phyloP scores from a whole-genome alignment of 176 grass and related monocot species.

The Avena insularis region DNA sequence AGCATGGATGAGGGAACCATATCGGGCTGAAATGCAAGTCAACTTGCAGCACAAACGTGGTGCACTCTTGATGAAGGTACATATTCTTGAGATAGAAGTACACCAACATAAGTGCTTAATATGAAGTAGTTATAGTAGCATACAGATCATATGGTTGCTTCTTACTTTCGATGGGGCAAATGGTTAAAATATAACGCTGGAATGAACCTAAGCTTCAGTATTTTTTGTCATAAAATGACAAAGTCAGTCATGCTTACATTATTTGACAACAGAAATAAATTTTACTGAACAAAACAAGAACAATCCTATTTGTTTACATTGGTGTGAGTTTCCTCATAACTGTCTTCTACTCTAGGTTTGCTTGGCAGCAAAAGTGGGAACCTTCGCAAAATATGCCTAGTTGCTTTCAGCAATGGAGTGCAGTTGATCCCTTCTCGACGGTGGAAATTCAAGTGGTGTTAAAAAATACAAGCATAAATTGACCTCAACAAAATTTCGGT shows the following conservation, averaged over 20 bases:
- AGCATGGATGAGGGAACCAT: constrained; percentile 54
- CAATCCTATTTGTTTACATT: not conserved
- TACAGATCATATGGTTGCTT: not conserved
- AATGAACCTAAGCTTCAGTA: constrained; percentile 16
- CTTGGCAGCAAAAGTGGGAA: constrained; percentile 52
- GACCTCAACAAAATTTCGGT: constrained; percentile 21
- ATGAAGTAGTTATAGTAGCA: constrained; percentile 28
- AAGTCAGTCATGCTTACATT: constrained; percentile 26
- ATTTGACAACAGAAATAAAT: constrained; percentile 6
- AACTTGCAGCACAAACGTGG: constrained; percentile 43
- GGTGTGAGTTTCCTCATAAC: constrained; percentile 26
- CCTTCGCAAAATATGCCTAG: constrained; percentile 53
- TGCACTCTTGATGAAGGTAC: constrained; percentile 39
- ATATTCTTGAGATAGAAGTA: constrained; percentile 15
- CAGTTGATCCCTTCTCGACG: constrained; percentile 33
- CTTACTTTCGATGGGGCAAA: not conserved
- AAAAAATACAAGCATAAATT: constrained; percentile 41
- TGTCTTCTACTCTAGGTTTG: constrained; percentile 49
- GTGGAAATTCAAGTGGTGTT: constrained; percentile 51
- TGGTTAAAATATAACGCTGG: not conserved
- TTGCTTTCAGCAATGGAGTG: constrained; percentile 36
- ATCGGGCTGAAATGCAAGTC: constrained; percentile 48
- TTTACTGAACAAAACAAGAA: not conserved
- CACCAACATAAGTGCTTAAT: not conserved
- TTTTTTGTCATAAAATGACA: not conserved